Evolutionary conservation across 257 asterid genomes (phyloP), one percentile per base, ranked within the genome.

Genomic region (Solanum corneliomulleri): DNA sequence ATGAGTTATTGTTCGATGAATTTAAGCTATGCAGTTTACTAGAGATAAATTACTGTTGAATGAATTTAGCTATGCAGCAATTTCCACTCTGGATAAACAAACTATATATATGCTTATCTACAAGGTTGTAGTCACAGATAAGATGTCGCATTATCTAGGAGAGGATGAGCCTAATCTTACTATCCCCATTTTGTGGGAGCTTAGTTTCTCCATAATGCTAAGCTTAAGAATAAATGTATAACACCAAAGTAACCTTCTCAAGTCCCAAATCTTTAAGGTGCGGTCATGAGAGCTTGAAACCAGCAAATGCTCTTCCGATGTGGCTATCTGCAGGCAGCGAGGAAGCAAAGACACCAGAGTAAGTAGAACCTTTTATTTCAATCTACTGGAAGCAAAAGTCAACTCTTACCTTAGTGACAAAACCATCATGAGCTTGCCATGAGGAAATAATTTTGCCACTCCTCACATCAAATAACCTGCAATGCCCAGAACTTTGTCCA

Each of bases 361-460:
- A 81, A 37, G 86, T 68, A 12, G 47, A 41, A 74, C 62, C 83
- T 31, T 35, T 39, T 70, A 60, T 47, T 41, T 49, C 76, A 49
- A 71, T 52, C 52, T 52, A 86, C 41, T 16, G 23, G 21, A 52
- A 86, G 84, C 47, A 86, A 70, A 20, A 58, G 16, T 21, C 85
- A 78, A 86, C 75, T 49, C 85, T 95, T 96, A 97, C 99, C 99
- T 97, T 93, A 82, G 99, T 97, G 90, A 97, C 94, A 88, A 93
- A 97, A 89, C 99, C 99, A 92, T 97, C 99, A 92, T 97, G 99
- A 88, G 98, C 99, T 91, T 95, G 98, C 99, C 99, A 96, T 62
- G 98, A 92, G 33, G 97, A 88, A 88, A 95, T 94, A 77, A 94
- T 91, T 86, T 92, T 92, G 86, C 99, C 99, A 90, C 97, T 93